These are phyloP conservation scores for Stachybotrys chartarum DNA, from an alignment of 2,329 filamentous ascomycete genomes.

Conservation along the genomic window DNA sequence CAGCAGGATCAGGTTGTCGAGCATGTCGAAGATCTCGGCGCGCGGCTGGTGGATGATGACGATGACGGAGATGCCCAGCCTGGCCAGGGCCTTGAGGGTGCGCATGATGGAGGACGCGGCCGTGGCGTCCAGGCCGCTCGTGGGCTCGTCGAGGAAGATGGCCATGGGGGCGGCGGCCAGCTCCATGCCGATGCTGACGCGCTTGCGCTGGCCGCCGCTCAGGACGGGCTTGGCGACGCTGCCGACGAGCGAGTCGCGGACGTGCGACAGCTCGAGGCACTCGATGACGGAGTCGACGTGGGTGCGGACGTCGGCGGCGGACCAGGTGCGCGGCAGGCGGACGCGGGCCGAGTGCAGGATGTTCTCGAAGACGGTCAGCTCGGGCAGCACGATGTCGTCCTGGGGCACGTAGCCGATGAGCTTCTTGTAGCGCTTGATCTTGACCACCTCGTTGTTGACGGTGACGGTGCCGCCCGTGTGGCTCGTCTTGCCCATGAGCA, in stretches of 20 bases:
- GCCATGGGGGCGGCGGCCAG: conserved; percentile 49
- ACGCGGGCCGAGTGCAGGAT: conserved; percentile 52
- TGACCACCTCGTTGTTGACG: conserved; percentile 43
- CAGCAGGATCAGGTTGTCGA: conserved; percentile 50
- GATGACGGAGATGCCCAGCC: conserved; percentile 49
- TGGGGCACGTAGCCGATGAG: conserved; percentile 56
- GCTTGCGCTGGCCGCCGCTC: conserved; percentile 50
- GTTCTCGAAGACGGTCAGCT: conserved; percentile 55
- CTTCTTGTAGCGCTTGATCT: conserved; percentile 47
- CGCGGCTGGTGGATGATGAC: conserved; percentile 55
- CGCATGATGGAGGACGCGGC: conserved; percentile 49
- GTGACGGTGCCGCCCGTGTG: conserved; percentile 43
- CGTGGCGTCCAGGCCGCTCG: conserved; percentile 46
- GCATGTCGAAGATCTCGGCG: conserved; percentile 48
- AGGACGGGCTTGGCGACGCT: conserved; percentile 43
- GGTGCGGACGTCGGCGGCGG: conserved; percentile 36
- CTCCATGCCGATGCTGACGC: conserved; percentile 53
- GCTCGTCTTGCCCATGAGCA: conserved; percentile 51
- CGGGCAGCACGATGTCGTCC: conserved; percentile 52
- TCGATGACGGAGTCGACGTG: conserved; percentile 51
- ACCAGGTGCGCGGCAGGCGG: conserved; percentile 45
- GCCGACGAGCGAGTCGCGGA: conserved; percentile 44
- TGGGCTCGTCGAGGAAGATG: conserved; percentile 47
- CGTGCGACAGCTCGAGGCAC: conserved; percentile 44
- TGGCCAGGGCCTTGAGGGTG: conserved; percentile 44